Evolutionary conservation across 192 early-diverging fungal genomes (phyloP).

Genomic region (Coemansia sp.): DNA sequence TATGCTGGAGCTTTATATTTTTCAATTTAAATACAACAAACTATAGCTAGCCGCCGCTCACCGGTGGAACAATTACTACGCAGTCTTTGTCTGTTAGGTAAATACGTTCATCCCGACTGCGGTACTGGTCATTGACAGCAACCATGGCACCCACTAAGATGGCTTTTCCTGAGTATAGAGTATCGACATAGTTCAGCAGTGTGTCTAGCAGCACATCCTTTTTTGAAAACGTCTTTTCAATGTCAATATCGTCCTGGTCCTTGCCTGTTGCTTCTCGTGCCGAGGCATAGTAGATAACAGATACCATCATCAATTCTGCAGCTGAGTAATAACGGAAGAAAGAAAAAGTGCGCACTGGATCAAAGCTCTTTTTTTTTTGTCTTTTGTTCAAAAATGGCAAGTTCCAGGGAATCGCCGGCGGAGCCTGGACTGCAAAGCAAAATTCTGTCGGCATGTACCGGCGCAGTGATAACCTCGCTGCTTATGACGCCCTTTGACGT

Average conservation of each 20-base stretch:
- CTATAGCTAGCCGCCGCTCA: slow-evolving; percentile 38
- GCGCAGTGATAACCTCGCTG: slow-evolving; percentile 78
- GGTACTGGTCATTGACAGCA: slow-evolving; percentile 36
- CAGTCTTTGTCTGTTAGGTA: slow-evolving; percentile 25
- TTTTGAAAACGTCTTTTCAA: slow-evolving; percentile 1
- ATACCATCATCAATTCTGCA: slow-evolving; percentile 7
- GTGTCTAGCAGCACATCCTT: not conserved
- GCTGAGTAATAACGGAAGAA: not conserved
- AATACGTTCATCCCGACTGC: not conserved
- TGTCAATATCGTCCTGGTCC: slow-evolving; percentile 1
- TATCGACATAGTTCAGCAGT: slow-evolving; percentile 12
- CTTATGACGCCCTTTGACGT: slow-evolving; percentile 49
- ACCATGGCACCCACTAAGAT: slow-evolving; percentile 5
- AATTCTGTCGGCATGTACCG: slow-evolving; percentile 78
- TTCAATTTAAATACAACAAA: not conserved
- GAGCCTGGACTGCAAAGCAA: slow-evolving; percentile 46
- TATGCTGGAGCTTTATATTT: not conserved
- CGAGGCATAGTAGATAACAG: slow-evolving; percentile 43
- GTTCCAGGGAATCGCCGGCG: not conserved
- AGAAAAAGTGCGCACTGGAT: not conserved
- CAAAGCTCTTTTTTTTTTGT: not conserved
- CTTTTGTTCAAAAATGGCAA: slow-evolving; percentile 4
- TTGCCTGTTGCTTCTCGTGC: slow-evolving; percentile 32
- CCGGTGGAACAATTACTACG: slow-evolving; percentile 39
- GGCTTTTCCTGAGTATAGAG: not conserved